Evolutionary conservation across 805 yeast genomes (phyloP), one percentile per base, ranked within the genome.

Genomic region (Candida nonsorbophila): DNA sequence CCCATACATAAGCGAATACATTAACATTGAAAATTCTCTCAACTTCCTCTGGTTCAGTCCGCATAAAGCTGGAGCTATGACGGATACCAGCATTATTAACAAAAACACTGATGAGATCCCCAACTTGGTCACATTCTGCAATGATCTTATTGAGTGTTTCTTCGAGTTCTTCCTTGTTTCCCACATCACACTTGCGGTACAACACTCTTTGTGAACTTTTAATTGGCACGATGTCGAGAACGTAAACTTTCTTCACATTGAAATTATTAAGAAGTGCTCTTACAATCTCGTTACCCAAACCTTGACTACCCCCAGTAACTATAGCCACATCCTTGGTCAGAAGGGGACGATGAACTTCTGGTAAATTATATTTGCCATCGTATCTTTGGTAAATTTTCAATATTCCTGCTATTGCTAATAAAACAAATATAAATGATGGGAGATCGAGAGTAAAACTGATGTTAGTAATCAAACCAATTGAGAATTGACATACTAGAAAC

Each of bases 41-140:
- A 4, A 66, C 47, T 6, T 51, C 46, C 1, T 32, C 36, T 3
- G 34, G 41, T 0, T 41, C 19, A 22, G 58, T 23, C 4, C 49
- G 42, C 14, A 61, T 28, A 3, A 69, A 33, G 6, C 55, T 36
- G 3, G 50, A 47, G 24, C 40, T 36, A 28, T 64, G 67, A 22
- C 77, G 52, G 1, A 63, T 39, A 3, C 77, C 80, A 2, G 77
- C 79, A 40, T 73, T 73, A 32, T 67, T 62, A 6, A 74, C 45
- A 20, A 69, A 33, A 1, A 67, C 34, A 12, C 43, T 40, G 1
- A 53, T 29, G 30, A 32, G 22, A 22, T 41, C 27, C 14, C 30
- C 14, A 4, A 29, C 13, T 22, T 38, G 14, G 20, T 38, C 30
- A 25, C 43, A 20, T 6, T 30, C 24, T 8, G 37, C 43, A 14